Percentiles rank a stretch among this genome's conserved stretches.
phyloP scores from a whole-genome alignment of 2,329 filamentous ascomycete species.

The Pseudogymnoascus sp. region DNA sequence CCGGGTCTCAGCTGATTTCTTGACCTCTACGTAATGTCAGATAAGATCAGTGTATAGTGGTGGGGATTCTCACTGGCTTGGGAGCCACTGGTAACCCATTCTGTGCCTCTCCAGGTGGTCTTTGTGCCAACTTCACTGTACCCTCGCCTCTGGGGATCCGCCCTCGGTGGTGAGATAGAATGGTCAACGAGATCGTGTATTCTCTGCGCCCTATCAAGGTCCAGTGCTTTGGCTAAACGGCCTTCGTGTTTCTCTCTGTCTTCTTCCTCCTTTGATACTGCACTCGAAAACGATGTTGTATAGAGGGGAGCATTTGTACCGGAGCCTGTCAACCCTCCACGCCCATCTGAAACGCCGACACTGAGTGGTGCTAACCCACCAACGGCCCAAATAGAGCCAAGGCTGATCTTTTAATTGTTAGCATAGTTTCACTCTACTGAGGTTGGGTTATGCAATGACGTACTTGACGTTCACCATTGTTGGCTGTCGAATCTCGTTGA shows the following conservation, averaged over 20 bases:
- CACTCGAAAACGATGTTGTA: conserved; percentile 40
- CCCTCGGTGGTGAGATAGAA: conserved; percentile 23
- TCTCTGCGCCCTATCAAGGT: conserved; percentile 61
- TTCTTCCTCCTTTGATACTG: conserved; percentile 41
- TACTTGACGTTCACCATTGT: conserved; percentile 26
- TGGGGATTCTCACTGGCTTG: conserved; percentile 19
- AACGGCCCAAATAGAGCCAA: conserved; percentile 67
- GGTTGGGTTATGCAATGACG: conserved; percentile 13
- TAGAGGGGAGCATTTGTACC: conserved; percentile 64
- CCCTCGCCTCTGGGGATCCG: conserved; percentile 24
- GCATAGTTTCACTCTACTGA: not conserved
- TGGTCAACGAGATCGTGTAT: conserved; percentile 46
- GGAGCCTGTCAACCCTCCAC: conserved; percentile 55
- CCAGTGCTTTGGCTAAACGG: conserved; percentile 69
- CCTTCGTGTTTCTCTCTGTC: conserved; percentile 61
- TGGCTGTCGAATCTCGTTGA: conserved; percentile 22
- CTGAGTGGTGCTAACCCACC: conserved; percentile 56
- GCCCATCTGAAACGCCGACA: conserved; percentile 51
- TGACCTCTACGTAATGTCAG: conserved; percentile 19
- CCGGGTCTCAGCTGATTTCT: conserved; percentile 29
- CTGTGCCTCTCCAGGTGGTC: conserved; percentile 30
- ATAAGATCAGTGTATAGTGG: not conserved
- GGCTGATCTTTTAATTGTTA: conserved; percentile 44
- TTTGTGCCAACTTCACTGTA: conserved; percentile 20
- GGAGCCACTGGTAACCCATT: conserved; percentile 23